phyloP scores from a whole-genome alignment of 2,329 filamentous ascomycete genomes.

The Chrysoporthe austroafricana region DNA sequence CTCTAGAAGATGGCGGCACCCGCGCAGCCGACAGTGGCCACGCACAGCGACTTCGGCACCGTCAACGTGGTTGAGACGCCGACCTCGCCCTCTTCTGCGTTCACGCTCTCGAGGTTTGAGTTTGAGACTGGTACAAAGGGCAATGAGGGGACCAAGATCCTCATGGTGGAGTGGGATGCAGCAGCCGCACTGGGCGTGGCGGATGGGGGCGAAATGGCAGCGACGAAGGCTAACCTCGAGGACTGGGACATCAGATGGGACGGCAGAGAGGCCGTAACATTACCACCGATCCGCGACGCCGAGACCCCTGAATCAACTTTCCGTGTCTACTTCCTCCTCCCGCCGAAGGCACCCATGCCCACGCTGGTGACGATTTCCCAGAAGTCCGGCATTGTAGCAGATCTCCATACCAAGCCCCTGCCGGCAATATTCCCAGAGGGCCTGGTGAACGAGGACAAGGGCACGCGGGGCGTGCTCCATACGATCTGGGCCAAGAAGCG shows the following conservation, averaged over 20 bases:
- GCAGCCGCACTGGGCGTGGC: slow-evolving; percentile 26
- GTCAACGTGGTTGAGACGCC: slow-evolving; percentile 44
- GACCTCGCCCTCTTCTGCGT: slow-evolving; percentile 48
- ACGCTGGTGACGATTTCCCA: slow-evolving; percentile 69
- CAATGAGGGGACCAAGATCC: slow-evolving; percentile 84
- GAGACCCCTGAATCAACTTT: slow-evolving; percentile 55
- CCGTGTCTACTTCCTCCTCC: slow-evolving; percentile 77
- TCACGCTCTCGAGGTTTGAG: slow-evolving; percentile 81
- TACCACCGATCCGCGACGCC: slow-evolving; percentile 68
- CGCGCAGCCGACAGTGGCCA: slow-evolving; percentile 23
- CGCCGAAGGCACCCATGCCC: slow-evolving; percentile 72
- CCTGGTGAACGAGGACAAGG: slow-evolving; percentile 68
- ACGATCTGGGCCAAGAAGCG: slow-evolving; percentile 89
- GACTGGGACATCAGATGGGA: slow-evolving; percentile 83
- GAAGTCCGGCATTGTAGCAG: slow-evolving; percentile 40
- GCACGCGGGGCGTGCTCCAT: slow-evolving; percentile 81
- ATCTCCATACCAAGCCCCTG: slow-evolving; percentile 73
- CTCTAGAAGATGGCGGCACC: slow-evolving; percentile 23
- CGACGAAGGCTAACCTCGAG: slow-evolving; percentile 12
- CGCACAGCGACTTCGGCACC: slow-evolving; percentile 14
- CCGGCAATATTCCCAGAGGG: slow-evolving; percentile 85
- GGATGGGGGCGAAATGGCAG: neutral
- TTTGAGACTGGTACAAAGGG: slow-evolving; percentile 73
- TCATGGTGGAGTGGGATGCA: slow-evolving; percentile 89
- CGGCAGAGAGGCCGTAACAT: slow-evolving; percentile 65